A percentile compares a stretch with the other conserved stretches of the same genome.
Conservation (phyloP, 768 basidiomycete species). For the Tephrocybe sp. region DNA sequence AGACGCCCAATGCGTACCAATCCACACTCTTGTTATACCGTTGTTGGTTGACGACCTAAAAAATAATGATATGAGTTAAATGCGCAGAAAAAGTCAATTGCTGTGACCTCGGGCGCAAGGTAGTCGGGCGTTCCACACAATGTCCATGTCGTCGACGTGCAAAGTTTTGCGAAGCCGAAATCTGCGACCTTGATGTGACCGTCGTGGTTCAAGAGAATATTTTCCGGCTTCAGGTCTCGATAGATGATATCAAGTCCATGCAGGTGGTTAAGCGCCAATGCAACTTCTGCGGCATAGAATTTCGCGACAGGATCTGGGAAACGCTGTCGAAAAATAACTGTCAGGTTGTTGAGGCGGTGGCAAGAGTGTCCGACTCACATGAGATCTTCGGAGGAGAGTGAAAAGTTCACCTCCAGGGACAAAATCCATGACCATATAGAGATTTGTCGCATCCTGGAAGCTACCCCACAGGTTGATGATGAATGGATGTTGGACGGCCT, state of each 20-base stretch:
- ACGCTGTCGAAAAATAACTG: slow-evolving; percentile 50
- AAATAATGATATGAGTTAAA: slow-evolving; percentile 8
- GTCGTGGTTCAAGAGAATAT: slow-evolving; percentile 88
- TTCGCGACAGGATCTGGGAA: slow-evolving; percentile 98
- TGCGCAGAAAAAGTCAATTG: slow-evolving; percentile 6
- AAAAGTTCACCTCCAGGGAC: slow-evolving; percentile 97
- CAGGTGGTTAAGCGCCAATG: slow-evolving; percentile 87
- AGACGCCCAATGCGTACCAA: slow-evolving; percentile 97
- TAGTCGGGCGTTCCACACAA: slow-evolving; percentile 96
- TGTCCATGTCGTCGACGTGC: slow-evolving; percentile 88
- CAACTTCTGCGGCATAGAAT: slow-evolving; percentile 96
- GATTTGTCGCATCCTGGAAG: slow-evolving; percentile 87
- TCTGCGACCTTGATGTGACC: slow-evolving; percentile 97
- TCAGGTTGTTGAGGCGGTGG: slow-evolving; percentile 12
- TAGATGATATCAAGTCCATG: slow-evolving; percentile 90
- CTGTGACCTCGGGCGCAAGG: slow-evolving; percentile 84
- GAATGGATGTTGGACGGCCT: slow-evolving; percentile 84
- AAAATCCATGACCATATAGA: slow-evolving; percentile 99
- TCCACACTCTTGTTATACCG: slow-evolving; percentile 97
- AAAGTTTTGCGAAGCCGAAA: slow-evolving; percentile 93
- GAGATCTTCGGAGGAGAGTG: slow-evolving; percentile 86
- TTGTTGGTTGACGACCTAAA: slow-evolving; percentile 71
- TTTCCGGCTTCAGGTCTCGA: slow-evolving; percentile 97
- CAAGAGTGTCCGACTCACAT: slow-evolving; percentile 47
- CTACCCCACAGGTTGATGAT: slow-evolving; percentile 96